These are phyloP conservation scores for Phytophthora lateralis DNA, from an alignment of 352 stramenopile species.

Conservation along the genomic window DNA sequence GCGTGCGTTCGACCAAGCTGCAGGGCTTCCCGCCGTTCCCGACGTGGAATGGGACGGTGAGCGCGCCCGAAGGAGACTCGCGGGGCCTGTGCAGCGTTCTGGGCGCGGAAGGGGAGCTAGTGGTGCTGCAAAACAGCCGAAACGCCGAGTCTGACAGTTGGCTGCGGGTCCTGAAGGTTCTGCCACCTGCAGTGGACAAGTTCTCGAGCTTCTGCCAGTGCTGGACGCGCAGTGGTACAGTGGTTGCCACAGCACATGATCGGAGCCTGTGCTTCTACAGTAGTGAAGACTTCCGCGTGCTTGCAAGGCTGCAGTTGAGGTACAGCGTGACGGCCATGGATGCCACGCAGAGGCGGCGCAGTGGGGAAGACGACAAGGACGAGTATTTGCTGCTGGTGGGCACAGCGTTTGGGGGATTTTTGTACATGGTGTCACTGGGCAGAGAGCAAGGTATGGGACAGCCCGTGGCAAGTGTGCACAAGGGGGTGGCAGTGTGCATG, in stretches of 20 bases:
- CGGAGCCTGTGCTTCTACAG: conserved; percentile 42
- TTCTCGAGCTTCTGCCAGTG: conserved; percentile 57
- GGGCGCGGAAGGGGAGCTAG: conserved; percentile 54
- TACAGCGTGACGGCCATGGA: conserved; percentile 48
- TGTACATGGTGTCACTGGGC: conserved; percentile 37
- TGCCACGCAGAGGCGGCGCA: conserved; percentile 11
- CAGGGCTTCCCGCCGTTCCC: conserved; percentile 52
- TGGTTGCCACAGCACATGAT: conserved; percentile 43
- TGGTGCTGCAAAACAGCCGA: conserved; percentile 40
- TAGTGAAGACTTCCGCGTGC: conserved; percentile 20
- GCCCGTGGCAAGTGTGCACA: conserved; percentile 25
- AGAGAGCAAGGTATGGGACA: not conserved
- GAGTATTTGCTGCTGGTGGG: conserved; percentile 36
- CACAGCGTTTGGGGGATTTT: conserved; percentile 38
- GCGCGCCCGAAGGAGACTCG: conserved; percentile 1
- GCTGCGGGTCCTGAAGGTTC: conserved; percentile 41
- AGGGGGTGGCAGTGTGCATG: conserved; percentile 43
- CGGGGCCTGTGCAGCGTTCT: conserved; percentile 49
- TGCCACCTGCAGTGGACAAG: conserved; percentile 21
- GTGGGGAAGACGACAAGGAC: not conserved
- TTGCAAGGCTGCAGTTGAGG: conserved; percentile 24
- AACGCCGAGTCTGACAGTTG: conserved; percentile 4
- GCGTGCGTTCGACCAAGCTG: conserved; percentile 42
- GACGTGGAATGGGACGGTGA: conserved; percentile 64
- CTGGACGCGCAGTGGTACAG: conserved; percentile 42